phyloP scores from a whole-genome alignment of 352 stramenopile species.

The Globisporangium perplexum region DNA sequence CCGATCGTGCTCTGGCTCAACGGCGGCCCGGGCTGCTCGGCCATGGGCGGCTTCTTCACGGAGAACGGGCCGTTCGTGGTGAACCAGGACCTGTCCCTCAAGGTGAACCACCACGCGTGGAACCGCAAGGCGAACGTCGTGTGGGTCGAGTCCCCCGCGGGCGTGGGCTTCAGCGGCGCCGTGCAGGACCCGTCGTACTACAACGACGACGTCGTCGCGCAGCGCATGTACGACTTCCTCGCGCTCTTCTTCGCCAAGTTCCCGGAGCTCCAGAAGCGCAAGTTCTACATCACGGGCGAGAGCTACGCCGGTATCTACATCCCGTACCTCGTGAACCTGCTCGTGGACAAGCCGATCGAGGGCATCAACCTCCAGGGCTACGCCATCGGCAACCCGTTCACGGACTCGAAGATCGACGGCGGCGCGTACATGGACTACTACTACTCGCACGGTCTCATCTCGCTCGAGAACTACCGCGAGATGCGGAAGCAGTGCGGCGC shows the following conservation, averaged over 20 bases:
- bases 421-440: constrained; percentile 81
- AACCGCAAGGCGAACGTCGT: constrained; percentile 76
- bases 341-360: constrained; percentile 59
- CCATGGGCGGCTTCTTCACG: constrained; percentile 57
- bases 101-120: constrained; percentile 70
- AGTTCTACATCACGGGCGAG: constrained; percentile 83
- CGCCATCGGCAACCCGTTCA: constrained; percentile 74
- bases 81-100: constrained; percentile 37
- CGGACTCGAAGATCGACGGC: constrained; percentile 50
- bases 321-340: constrained; percentile 68
- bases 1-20: constrained; percentile 83
- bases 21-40: constrained; percentile 71
- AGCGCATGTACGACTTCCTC: constrained; percentile 79
- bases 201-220: constrained; percentile 71
- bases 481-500: constrained; percentile 48
- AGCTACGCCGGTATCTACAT: constrained; percentile 90
- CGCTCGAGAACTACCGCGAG: constrained; percentile 64
- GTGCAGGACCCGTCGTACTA: constrained; percentile 64
- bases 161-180: constrained; percentile 65
- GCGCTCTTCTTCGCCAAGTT: constrained; percentile 64
- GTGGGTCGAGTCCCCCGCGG: constrained; percentile 71
- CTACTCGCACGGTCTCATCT: constrained; percentile 85
- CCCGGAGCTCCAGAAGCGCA: constrained; percentile 50
- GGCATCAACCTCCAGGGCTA: constrained; percentile 73
- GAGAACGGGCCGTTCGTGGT: constrained; percentile 81